Percentiles rank a stretch among this genome's conserved stretches.
Evolutionary conservation across 768 basidiomycete species (phyloP).

Genomic region (Suillus spraguei): DNA sequence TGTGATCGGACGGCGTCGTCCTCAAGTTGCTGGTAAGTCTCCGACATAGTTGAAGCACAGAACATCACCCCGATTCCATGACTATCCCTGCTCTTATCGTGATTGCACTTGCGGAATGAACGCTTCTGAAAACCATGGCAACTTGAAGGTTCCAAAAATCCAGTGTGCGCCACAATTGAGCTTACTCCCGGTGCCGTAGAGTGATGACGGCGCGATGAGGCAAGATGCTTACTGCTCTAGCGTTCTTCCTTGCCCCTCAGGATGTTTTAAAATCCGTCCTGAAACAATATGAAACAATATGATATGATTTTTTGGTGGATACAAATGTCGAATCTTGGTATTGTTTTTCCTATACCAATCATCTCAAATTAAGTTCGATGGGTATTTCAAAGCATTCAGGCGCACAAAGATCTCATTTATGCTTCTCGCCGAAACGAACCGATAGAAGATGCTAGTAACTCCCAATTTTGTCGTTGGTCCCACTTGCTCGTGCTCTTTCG

Average conservation of each 20-base stretch:
- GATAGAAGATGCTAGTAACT: constrained; percentile 74
- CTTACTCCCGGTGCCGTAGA: not conserved
- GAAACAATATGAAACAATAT: not conserved
- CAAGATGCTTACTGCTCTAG: not conserved
- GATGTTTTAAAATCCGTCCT: not conserved
- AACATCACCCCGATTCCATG: not conserved
- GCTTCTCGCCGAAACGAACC: constrained; percentile 86
- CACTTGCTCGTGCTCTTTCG: constrained; percentile 89
- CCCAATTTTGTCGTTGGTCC: constrained; percentile 98
- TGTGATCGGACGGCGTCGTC: not conserved
- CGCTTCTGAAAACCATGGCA: too few relatives aligned
- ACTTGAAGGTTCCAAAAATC: not conserved
- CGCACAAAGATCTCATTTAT: constrained; percentile 98
- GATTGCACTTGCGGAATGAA: not conserved
- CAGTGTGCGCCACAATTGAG: not conserved
- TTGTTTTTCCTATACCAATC: not conserved
- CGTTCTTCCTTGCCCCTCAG: not conserved
- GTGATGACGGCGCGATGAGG: not conserved
- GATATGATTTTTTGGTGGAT: too few relatives aligned
- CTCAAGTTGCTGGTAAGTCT: not conserved
- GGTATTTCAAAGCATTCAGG: constrained; percentile 80
- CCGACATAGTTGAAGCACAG: constrained; percentile 1
- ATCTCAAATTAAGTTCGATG: constrained; percentile 77
- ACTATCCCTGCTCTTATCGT: not conserved
- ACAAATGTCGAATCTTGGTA: too few relatives aligned